phyloP scores from a whole-genome alignment of 345 rosid genomes.

The Boechera stricta region DNA sequence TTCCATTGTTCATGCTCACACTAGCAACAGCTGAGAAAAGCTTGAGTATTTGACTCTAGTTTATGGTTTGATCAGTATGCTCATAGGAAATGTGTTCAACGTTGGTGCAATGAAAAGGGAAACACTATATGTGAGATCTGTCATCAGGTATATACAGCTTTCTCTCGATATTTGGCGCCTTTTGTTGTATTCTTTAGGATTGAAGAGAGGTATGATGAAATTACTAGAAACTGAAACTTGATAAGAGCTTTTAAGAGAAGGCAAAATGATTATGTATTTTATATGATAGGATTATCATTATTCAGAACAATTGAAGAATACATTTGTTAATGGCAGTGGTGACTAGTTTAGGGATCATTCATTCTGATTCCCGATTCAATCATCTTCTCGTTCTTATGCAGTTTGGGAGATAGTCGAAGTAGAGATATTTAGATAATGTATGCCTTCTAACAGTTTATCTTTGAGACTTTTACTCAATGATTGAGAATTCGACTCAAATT shows the following conservation, averaged over 20 bases:
- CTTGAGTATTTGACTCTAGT: background rate
- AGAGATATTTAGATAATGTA: conserved; percentile 1
- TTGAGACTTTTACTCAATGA: too few species aligned
- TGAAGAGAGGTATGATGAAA: background rate
- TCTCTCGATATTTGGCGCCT: background rate
- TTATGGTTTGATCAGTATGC: conserved; percentile 61
- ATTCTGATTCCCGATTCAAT: background rate
- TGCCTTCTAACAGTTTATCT: background rate
- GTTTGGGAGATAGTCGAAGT: background rate
- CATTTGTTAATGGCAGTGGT: background rate
- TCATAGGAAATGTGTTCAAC: conserved; percentile 91
- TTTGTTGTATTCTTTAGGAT: background rate
- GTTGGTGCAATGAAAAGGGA: conserved; percentile 95
- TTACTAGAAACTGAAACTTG: background rate
- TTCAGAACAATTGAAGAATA: background rate
- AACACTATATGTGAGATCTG: conserved; percentile 91
- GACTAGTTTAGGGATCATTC: conserved; percentile 15
- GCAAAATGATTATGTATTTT: background rate
- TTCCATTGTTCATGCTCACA: background rate
- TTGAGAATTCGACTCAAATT: conserved; percentile 3
- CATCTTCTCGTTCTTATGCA: background rate
- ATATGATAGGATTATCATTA: background rate
- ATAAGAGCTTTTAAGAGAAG: background rate
- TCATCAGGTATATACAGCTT: conserved; percentile 68
- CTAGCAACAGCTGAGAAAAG: background rate